These are phyloP conservation scores for Diaporthe destruens DNA, from an alignment of 2,329 filamentous ascomycete genomes.

Conservation along the genomic window DNA sequence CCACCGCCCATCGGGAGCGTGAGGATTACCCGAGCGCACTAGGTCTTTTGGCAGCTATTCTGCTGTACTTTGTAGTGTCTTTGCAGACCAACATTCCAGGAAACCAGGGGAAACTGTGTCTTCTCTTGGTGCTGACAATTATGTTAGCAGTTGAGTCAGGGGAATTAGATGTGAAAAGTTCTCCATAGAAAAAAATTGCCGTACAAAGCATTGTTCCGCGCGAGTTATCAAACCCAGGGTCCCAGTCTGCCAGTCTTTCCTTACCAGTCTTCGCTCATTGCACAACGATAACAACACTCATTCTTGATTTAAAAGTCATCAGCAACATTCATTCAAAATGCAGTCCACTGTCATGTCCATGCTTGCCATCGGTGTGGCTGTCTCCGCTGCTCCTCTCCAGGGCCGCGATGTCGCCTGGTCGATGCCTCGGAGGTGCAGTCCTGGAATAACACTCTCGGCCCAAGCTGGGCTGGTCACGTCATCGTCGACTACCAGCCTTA, in stretches of 20 bases:
- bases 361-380: constrained; percentile 18
- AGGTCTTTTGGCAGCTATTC: background rate
- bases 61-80: constrained; percentile 9
- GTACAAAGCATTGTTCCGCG: background rate
- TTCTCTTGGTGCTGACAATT: background rate
- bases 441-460: constrained; percentile 1
- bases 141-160: constrained; percentile 9
- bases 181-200: constrained; percentile 18
- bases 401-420: constrained; percentile 6
- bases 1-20: background rate
- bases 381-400: constrained; percentile 28
- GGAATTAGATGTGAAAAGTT: constrained; percentile 12
- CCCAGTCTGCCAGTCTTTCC: constrained; percentile 17
- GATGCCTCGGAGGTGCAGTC: background rate
- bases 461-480: constrained; percentile 14
- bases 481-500: constrained; percentile 52
- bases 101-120: too few species aligned
- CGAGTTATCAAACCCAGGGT: constrained; percentile 1
- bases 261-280: background rate
- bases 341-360: constrained; percentile 30
- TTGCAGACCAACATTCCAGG: constrained; percentile 1
- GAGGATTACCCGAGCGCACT: constrained; percentile 17
- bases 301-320: constrained; percentile 14
- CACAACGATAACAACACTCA: constrained; percentile 11
- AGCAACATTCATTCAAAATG: constrained; percentile 26